Evolutionary conservation across 129 eudicot genomes (phyloP).

Genomic region (Sambucus nigra): DNA sequence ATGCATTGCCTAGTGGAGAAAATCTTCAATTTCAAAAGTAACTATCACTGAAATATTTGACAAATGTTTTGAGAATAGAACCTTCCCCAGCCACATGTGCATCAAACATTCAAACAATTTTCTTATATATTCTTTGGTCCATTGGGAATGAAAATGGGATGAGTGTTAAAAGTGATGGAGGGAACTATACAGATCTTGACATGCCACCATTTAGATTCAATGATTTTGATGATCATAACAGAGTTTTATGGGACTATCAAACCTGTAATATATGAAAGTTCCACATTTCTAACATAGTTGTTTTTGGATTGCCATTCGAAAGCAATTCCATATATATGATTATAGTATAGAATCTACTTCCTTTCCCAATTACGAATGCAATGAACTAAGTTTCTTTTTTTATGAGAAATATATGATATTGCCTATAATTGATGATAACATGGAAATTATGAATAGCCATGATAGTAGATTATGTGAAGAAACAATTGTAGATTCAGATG

Average conservation of each 20-base stretch:
- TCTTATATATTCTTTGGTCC: no score
- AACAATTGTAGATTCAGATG: slow-evolving; percentile 29
- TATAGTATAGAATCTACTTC: slow-evolving; percentile 24
- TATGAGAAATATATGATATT: slow-evolving; percentile 56
- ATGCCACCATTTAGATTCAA: slow-evolving; percentile 29
- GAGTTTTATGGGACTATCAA: slow-evolving; percentile 53
- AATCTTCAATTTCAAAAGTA: slow-evolving; percentile 22
- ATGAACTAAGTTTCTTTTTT: slow-evolving; percentile 45
- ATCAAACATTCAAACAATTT: no score
- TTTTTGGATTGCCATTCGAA: slow-evolving; percentile 45
- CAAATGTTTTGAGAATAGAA: slow-evolving; percentile 22
- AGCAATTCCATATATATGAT: slow-evolving; percentile 23
- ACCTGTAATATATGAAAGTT: slow-evolving; percentile 71
- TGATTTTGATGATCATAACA: slow-evolving; percentile 40
- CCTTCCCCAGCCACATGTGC: no score
- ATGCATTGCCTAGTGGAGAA: slow-evolving; percentile 31
- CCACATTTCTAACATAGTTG: slow-evolving; percentile 76
- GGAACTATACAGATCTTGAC: slow-evolving; percentile 21
- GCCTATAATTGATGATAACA: slow-evolving; percentile 61
- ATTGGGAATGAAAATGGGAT: no score
- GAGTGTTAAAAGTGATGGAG: no score
- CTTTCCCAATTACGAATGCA: slow-evolving; percentile 55
- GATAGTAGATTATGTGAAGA: slow-evolving; percentile 35
- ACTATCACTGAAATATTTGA: slow-evolving; percentile 14
- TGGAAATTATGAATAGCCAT: slow-evolving; percentile 30